These are phyloP conservation scores for Fusarium setosum DNA, from an alignment of 2,329 filamentous ascomycete genomes.

Conservation along the genomic window DNA sequence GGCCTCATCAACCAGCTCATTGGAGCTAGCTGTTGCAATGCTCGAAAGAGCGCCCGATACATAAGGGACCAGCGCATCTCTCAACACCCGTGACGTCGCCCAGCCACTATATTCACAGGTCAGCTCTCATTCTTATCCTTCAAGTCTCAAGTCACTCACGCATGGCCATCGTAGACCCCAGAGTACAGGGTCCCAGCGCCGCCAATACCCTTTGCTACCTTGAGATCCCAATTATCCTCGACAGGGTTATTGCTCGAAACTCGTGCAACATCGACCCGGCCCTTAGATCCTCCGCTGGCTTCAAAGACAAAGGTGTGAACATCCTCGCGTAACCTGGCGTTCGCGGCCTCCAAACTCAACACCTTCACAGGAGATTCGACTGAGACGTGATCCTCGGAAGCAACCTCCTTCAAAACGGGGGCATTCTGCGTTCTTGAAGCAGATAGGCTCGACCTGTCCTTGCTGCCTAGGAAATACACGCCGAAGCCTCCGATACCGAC, in stretches of 20 bases:
- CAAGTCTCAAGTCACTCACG: constrained; percentile 45
- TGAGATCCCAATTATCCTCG: constrained; percentile 51
- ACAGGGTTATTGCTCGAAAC: constrained; percentile 50
- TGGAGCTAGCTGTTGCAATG: constrained; percentile 48
- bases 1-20: constrained; percentile 61
- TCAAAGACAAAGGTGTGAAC: constrained; percentile 46
- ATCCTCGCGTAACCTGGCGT: constrained; percentile 46
- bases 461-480: constrained; percentile 14
- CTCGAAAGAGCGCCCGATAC: constrained; percentile 51
- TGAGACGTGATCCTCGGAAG: constrained; percentile 35
- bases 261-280: constrained; percentile 49
- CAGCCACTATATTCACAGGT: constrained; percentile 47
- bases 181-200: constrained; percentile 45
- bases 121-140: neutral
- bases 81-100: constrained; percentile 55
- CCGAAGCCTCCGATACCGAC: constrained; percentile 21
- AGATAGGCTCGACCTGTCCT: neutral
- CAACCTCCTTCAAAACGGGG: constrained; percentile 15
- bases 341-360: constrained; percentile 42
- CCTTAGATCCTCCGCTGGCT: constrained; percentile 34
- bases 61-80: constrained; percentile 54
- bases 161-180: constrained; percentile 63
- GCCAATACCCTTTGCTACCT: constrained; percentile 45
- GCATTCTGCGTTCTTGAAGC: neutral
- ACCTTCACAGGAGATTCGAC: constrained; percentile 43